Evolutionary conservation across 2,329 filamentous ascomycete species (phyloP), one percentile per base, ranked within the genome.

Genomic region (Endocalyx cinctus): DNA sequence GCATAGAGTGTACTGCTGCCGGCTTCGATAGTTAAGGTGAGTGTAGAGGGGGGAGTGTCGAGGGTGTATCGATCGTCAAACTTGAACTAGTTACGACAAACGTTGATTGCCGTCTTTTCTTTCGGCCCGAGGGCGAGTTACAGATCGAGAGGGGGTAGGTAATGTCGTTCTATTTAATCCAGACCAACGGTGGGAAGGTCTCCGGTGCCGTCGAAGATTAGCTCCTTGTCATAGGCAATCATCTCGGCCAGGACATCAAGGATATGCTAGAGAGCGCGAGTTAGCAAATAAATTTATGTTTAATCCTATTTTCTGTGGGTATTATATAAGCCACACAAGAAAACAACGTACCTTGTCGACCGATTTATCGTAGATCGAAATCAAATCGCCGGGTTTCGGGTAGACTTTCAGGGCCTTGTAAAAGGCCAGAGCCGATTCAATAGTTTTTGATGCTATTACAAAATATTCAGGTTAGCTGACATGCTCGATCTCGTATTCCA

Each of bases 381-480:
- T 96, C 52, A 98, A 72, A 57, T 97, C 92, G 52, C 82, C 77
- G 10, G 90, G 92, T 54, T 87, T 84, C 33, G 92, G 92, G 68
- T 98, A 98, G 51, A 97, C 92, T 77, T 98, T 98, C 48, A 98
- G 77, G 27, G 89, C 92, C 74, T 89, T 94, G 78, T 97, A 98
- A 69, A 98, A 98, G 63, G 86, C 87, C 41, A 97, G 70, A 29
- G 92, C 90, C 32, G 92, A 87, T 47, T 96, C 89, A 38, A 95
- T 64, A 25, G 74, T 70, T 56, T 82, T 77, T 47, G 77, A 66
- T 49, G 81, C 81, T 85, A 49, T 42, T 43, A 23, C 19, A 31
- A 23, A 28, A 33, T 29, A 27, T 27, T 25, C 16, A 16, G 15
- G 36, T 47, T 31, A 48, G 46, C 36, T 11, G n/a, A n/a, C n/a